These are phyloP conservation scores for Collybiopsis luxurians DNA, from an alignment of 768 basidiomycete species.

Conservation along the genomic window DNA sequence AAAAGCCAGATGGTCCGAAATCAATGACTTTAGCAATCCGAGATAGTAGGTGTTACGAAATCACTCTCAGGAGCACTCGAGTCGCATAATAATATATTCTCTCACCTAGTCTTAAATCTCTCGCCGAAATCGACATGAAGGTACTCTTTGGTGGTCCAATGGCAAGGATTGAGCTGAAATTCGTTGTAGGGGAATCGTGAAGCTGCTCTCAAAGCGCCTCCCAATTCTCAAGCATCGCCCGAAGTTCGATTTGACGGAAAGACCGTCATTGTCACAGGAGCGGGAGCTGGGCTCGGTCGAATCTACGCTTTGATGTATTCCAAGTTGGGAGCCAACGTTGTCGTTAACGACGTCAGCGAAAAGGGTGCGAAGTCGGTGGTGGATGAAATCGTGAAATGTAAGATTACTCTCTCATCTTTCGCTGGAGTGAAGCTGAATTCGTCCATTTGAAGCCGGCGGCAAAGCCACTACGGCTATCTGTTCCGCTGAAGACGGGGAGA, in stretches of 20 bases:
- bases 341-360: slow-evolving; percentile 92
- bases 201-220: slow-evolving; percentile 54
- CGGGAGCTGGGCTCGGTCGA: slow-evolving; percentile 92
- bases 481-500: slow-evolving; percentile 90
- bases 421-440: neutral
- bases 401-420: slow-evolving; percentile 14
- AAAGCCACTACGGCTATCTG: slow-evolving; percentile 81
- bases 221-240: slow-evolving; percentile 68
- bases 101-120: slow-evolving; percentile 53
- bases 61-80: neutral
- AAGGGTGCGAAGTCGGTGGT: slow-evolving; percentile 83
- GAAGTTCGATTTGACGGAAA: slow-evolving; percentile 83
- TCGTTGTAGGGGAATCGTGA: slow-evolving; percentile 54
- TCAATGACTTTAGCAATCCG: slow-evolving; percentile 76
- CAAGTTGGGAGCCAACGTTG: slow-evolving; percentile 91
- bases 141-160: slow-evolving; percentile 28
- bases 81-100: slow-evolving; percentile 4
- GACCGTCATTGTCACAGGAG: slow-evolving; percentile 92
- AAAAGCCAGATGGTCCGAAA: slow-evolving; percentile 77
- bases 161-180: neutral
- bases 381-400: slow-evolving; percentile 81
- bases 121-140: slow-evolving; percentile 60
- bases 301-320: slow-evolving; percentile 91
- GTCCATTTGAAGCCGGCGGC: slow-evolving; percentile 64
- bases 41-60: slow-evolving; percentile 50